Evolutionary conservation across 225 moss, liverwort and hornwort genomes (phyloP).

Genomic region (Anthoceros angustus): DNA sequence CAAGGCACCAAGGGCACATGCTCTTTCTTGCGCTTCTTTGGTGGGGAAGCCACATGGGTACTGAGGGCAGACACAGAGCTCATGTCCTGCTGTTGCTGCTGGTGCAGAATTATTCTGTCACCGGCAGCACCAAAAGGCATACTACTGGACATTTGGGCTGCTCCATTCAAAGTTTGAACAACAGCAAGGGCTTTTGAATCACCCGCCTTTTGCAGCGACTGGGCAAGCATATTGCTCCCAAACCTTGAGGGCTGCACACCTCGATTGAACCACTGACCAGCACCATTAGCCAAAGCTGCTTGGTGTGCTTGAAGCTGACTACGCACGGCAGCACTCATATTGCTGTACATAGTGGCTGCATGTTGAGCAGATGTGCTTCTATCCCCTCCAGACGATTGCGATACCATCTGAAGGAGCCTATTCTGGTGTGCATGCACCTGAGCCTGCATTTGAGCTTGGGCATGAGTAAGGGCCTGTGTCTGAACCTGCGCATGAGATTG

Average conservation of each 20-base stretch:
- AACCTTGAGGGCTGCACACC: background rate
- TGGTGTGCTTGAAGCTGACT: constrained; percentile 1
- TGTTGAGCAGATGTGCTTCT: background rate
- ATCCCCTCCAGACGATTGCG: background rate
- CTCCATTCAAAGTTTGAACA: background rate
- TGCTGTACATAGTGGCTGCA: background rate
- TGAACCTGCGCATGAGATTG: background rate
- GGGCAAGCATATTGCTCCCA: background rate
- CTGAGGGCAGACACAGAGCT: background rate
- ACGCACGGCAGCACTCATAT: background rate
- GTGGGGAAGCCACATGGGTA: constrained; percentile 11
- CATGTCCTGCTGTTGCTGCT: background rate
- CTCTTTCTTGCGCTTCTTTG: constrained; percentile 68
- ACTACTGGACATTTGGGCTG: background rate
- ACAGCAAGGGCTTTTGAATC: background rate
- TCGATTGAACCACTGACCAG: constrained; percentile 2
- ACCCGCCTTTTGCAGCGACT: background rate
- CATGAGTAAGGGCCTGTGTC: background rate
- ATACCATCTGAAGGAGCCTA: background rate
- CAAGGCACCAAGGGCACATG: constrained; percentile 62
- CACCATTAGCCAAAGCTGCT: background rate
- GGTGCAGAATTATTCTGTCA: background rate
- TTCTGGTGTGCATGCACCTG: background rate
- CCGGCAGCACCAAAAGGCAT: background rate
- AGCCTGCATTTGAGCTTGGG: background rate